phyloP scores from a whole-genome alignment of 2,329 filamentous ascomycete genomes.

The Neocatenulostroma microsporum region DNA sequence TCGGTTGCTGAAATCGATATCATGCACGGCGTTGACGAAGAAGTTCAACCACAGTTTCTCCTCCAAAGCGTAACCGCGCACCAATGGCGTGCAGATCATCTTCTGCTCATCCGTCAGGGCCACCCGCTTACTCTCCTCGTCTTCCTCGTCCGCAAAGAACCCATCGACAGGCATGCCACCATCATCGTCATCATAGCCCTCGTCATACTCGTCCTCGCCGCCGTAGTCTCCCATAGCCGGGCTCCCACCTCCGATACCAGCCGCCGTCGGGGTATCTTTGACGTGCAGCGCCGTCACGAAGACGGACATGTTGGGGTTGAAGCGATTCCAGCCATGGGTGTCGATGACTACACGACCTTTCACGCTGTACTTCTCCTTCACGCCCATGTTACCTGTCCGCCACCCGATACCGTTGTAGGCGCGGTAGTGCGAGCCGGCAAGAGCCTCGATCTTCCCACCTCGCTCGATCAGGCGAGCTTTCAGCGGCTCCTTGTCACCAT shows the following conservation, averaged over 20 bases:
- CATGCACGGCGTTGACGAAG: conserved; percentile 32
- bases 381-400: conserved; percentile 26
- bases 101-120: conserved; percentile 26
- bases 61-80: conserved; percentile 33
- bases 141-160: conserved; percentile 22
- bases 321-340: conserved; percentile 37
- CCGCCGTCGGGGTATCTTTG: conserved; percentile 6
- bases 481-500: conserved; percentile 34
- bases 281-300: conserved; percentile 30
- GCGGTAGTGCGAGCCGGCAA: conserved; percentile 45
- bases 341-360: conserved; percentile 48
- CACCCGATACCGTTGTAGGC: conserved; percentile 43
- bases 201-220: conserved; percentile 14
- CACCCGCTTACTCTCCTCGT: conserved; percentile 14
- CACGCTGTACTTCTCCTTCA: conserved; percentile 36
- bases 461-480: conserved; percentile 36
- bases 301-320: conserved; percentile 37
- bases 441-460: conserved; percentile 40
- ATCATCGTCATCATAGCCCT: conserved; percentile 16
- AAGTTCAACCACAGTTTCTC: conserved; percentile 39
- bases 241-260: conserved; percentile 4
- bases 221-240: conserved; percentile 6
- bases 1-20: conserved; percentile 38
- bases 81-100: conserved; percentile 26
- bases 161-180: conserved; percentile 31